These are phyloP conservation scores for Eremochloa ophiuroides DNA, from an alignment of 176 grass and related monocot species.

Conservation along the genomic window DNA sequence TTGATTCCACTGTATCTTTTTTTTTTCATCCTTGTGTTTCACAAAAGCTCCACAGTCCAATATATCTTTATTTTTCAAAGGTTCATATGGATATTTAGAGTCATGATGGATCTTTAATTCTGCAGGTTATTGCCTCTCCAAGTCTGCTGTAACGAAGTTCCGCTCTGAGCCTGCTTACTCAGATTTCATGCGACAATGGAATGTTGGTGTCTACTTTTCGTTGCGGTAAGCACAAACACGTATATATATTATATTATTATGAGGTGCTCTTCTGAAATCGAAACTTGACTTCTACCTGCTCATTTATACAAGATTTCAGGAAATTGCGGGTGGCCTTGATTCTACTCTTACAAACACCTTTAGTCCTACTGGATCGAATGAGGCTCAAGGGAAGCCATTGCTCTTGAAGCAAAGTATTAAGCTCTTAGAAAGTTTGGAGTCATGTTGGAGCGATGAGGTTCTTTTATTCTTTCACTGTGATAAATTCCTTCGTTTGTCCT, in stretches of 20 bases:
- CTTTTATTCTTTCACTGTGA: slow-evolving; percentile 85
- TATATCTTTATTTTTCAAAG: not conserved
- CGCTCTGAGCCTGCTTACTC: slow-evolving; percentile 64
- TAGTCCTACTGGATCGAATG: slow-evolving; percentile 44
- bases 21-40: slow-evolving; percentile 9
- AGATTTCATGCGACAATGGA: slow-evolving; percentile 88
- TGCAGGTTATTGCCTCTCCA: slow-evolving; percentile 73
- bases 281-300: slow-evolving; percentile 25
- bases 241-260: not conserved
- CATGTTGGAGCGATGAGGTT: slow-evolving; percentile 92
- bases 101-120: not conserved
- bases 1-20: not conserved
- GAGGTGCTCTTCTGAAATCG: slow-evolving; percentile 2
- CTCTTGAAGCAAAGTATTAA: slow-evolving; percentile 83
- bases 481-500: slow-evolving; percentile 89
- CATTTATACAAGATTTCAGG: slow-evolving; percentile 84
- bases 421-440: slow-evolving; percentile 82
- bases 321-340: slow-evolving; percentile 95
- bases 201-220: slow-evolving; percentile 95
- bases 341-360: slow-evolving; percentile 54
- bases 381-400: slow-evolving; percentile 38
- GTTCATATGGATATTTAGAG: not conserved
- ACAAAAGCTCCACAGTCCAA: not conserved
- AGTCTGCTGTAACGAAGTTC: slow-evolving; percentile 69
- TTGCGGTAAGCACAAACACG: slow-evolving; percentile 56